phyloP scores from a whole-genome alignment of 805 yeast species.

The Yarrowia sp. region DNA sequence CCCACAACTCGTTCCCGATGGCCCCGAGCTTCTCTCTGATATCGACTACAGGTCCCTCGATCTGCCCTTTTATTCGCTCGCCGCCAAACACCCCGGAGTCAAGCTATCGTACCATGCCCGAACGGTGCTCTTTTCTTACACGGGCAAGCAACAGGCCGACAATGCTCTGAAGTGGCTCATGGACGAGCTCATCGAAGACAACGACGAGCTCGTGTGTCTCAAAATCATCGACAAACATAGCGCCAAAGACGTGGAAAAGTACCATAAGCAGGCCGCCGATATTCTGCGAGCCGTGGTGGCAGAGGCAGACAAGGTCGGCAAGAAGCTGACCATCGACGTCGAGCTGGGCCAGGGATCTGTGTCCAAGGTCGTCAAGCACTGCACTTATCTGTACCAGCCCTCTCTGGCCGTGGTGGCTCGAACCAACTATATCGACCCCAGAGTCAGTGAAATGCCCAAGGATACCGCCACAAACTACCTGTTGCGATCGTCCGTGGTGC shows the following conservation, averaged over 20 bases:
- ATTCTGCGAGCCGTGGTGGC: slow-evolving; percentile 10
- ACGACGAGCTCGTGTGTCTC: slow-evolving; percentile 47
- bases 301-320: slow-evolving; percentile 6
- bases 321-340: slow-evolving; percentile 9
- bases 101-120: slow-evolving; percentile 21
- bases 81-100: slow-evolving; percentile 22
- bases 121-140: slow-evolving; percentile 7
- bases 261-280: slow-evolving; percentile 15
- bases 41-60: slow-evolving; percentile 23
- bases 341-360: slow-evolving; percentile 24
- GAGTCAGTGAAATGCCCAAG: slow-evolving; percentile 24
- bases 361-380: slow-evolving; percentile 23
- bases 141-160: slow-evolving; percentile 33
- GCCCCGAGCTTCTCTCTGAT: slow-evolving; percentile 17
- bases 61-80: slow-evolving; percentile 21
- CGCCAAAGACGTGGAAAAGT: slow-evolving; percentile 28
- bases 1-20: not conserved
- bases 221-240: slow-evolving; percentile 42
- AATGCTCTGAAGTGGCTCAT: slow-evolving; percentile 47
- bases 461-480: slow-evolving; percentile 19
- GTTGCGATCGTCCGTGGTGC: slow-evolving; percentile 15
- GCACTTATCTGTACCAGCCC: slow-evolving; percentile 25
- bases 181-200: slow-evolving; percentile 44
- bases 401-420: slow-evolving; percentile 23
- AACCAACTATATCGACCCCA: slow-evolving; percentile 22